Evolutionary conservation across 106 monocot genomes (phyloP), one percentile per base, ranked within the genome.

Genomic region (Ottelia alismoides): DNA sequence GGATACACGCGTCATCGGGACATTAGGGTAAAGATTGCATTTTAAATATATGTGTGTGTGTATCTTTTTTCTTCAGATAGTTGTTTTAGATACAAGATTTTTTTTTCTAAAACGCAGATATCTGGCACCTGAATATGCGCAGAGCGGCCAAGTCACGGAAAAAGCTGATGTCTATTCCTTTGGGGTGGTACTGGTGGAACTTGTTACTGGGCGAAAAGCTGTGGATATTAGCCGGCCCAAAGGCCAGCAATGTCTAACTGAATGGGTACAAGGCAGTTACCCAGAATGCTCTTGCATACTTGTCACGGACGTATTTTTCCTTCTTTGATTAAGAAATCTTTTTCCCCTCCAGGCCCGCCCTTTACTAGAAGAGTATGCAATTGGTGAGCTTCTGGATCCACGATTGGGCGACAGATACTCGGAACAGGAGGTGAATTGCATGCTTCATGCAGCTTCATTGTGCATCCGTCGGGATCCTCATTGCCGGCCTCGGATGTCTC

Each of bases 1-100:
- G 25, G 79, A 92, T 53, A 92, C 92, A 11, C 67, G 92, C 66
- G 87, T 92, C 10, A 87, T 92, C 24, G 92, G 92, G 28, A 92
- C 87, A 12, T 87, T 92, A 53, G 92, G 92, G 92, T 92, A 82
- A 30, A 27, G 40, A 6, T 43, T 43, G 16, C 16, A 6, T 43
- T 43, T 7, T 7, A 7, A 53, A 53, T 4, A 25, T 27, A n/a
- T n/a, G n/a, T n/a, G n/a, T n/a, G 25, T 19, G 12, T 53, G 12
- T 4, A 49, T 49, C 4, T 49, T 14, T 49, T 49, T 49, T 49
- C 48, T 49, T n/a, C n/a, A n/a, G n/a, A n/a, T 20, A 49, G 19
- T 11, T 53, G 7, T 11, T 53, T 12, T 2, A 12, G 26, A 25
- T 7, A 27, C 53, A 25, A 27, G 26, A 24, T 53, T 12, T 19